A percentile compares a stretch with the other conserved stretches of the same genome.
Evolutionary conservation across 75 land plant genomes (phyloP).

Genomic region (Cunninghamia lanceolata): DNA sequence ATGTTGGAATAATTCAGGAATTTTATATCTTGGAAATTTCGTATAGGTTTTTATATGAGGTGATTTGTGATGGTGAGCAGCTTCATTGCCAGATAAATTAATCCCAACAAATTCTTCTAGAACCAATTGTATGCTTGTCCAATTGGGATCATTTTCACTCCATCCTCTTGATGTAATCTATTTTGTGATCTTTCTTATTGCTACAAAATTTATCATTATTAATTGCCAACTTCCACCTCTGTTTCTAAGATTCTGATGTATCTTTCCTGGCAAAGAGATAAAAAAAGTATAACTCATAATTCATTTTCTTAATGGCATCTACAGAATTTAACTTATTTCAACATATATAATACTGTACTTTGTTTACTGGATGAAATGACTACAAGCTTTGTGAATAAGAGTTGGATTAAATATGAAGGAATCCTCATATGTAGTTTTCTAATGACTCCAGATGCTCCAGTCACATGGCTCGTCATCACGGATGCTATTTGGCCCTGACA

Average conservation of each 20-base stretch:
- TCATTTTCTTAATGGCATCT: not conserved
- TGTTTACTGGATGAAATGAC: not conserved
- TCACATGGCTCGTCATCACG: constrained; percentile 24
- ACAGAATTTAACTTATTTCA: not conserved
- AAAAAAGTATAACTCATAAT: not conserved
- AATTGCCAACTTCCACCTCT: not conserved
- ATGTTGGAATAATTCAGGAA: constrained; percentile 32
- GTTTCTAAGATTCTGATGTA: no score
- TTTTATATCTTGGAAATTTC: not conserved
- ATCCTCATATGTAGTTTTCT: not conserved
- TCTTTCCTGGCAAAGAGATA: not conserved
- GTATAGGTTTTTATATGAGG: no score
- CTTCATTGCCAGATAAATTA: not conserved
- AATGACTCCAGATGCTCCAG: constrained; percentile 29
- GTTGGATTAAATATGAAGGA: not conserved
- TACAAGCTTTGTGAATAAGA: not conserved
- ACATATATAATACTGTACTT: no score
- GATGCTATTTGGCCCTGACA: constrained; percentile 21
- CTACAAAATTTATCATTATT: not conserved
- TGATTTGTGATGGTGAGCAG: not conserved
- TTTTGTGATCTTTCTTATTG: no score
- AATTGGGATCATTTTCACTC: no score
- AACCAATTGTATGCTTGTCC: no score
- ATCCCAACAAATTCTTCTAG: not conserved
- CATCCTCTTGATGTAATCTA: no score